Percentiles rank a stretch among this genome's conserved stretches.
phyloP scores from a whole-genome alignment of 2,329 filamentous ascomycete genomes.

The Aspergillus udagawae region DNA sequence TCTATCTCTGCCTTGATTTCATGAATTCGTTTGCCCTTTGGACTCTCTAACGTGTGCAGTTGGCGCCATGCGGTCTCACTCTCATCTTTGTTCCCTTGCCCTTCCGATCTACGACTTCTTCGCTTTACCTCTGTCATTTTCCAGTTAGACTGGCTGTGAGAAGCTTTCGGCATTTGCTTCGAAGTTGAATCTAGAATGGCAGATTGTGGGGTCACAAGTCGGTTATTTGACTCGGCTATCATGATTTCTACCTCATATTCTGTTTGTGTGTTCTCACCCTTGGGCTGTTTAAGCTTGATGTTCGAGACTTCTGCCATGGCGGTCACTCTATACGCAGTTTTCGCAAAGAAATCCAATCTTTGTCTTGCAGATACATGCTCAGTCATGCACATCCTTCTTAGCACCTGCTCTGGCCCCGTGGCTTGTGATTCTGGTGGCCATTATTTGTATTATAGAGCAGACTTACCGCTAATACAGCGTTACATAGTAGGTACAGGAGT shows the following conservation, averaged over 20 bases:
- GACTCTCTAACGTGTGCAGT: neutral
- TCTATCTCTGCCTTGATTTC: constrained; percentile 3
- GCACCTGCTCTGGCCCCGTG: neutral
- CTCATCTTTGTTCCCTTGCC: neutral
- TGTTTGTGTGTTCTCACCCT: neutral
- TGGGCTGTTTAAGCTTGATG: neutral
- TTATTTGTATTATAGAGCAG: neutral
- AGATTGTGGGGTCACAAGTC: neutral
- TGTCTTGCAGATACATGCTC: neutral
- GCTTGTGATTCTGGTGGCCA: neutral
- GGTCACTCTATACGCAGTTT: neutral
- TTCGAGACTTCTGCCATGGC: neutral
- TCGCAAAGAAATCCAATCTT: neutral
- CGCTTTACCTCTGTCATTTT: neutral
- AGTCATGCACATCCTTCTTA: neutral
- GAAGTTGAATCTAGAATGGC: neutral
- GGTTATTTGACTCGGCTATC: neutral
- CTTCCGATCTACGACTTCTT: neutral
- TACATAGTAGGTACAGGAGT: neutral
- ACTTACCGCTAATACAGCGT: neutral
- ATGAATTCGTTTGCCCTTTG: neutral
- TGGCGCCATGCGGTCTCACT: neutral
- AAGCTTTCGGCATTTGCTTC: neutral
- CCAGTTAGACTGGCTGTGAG: neutral
- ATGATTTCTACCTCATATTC: neutral